Base-by-base conservation (phyloP, 495 filamentous ascomycete species). In the Neurospora terricola region DNA sequence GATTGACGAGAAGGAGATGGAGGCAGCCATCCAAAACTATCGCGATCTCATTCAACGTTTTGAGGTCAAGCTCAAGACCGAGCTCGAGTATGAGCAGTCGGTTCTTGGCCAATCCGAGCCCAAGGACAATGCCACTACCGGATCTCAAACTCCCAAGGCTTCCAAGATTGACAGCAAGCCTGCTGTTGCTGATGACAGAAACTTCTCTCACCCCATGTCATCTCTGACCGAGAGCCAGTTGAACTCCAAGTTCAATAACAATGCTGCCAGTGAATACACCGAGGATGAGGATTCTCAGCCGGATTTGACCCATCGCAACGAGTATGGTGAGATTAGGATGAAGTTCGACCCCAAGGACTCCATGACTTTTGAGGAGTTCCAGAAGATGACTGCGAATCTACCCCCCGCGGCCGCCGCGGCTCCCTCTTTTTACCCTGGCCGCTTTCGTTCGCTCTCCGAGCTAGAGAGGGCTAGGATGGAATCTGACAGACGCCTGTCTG, bases 1-100 rank as follows among this genome's bases (percentile, higher is more conserved):
- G 73, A 84, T 87, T 71, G 84, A 87, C 71, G 85, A 84, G 54
- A 81, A 79, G 43, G 78, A 78, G 38, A 81, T 83, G 70, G 77
- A 79, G 42, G 71, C 73, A 5, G 76, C 79, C 23, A 80, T 79
- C 39, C 72, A 78, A 38, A 79, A 73, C 69, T 71, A 84, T 70
- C 76, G 76, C 71, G 73, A 78, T 16, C 76, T 80, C 45, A 82
- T 86, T 37, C 73, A 75, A 36, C 72, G 75, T 6, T 87, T 87
- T 59, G 83, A 86, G 76, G 38, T 75, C 38, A 80, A 72, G 8
- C 74, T 80, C 48, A 75, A 81, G 69, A 66, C 69, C 8, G 82
- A 87, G 70, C 70, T 81, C 10, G 78, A 80, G 54, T 79, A 77
- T 36, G 84, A 86, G 73, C 77, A 75, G 16, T 69, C 71, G 2